These are phyloP conservation scores for Xylaria telfairii DNA, from an alignment of 495 filamentous ascomycete genomes.

Conservation along the genomic window DNA sequence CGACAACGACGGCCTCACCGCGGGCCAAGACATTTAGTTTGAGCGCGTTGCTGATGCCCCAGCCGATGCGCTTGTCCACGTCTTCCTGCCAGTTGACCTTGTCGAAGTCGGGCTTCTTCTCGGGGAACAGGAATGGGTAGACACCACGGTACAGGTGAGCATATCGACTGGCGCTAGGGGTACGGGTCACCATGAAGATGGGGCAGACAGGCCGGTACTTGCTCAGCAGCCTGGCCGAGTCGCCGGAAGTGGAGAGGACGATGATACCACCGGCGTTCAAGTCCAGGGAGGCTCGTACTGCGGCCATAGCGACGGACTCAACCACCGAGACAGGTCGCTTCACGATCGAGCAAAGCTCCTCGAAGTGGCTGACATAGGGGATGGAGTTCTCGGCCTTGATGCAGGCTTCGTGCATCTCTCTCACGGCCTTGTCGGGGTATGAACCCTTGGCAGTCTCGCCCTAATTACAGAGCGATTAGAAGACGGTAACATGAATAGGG, in stretches of 20 bases:
- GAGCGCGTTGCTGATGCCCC: conserved; percentile 86
- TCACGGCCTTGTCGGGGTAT: conserved; percentile 91
- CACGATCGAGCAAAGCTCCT: conserved; percentile 85
- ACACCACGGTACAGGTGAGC: conserved; percentile 96
- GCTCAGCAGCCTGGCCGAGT: conserved; percentile 90
- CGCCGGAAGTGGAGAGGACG: conserved; percentile 88
- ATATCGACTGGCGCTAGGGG: conserved; percentile 80
- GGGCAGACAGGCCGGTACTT: conserved; percentile 99
- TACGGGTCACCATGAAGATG: conserved; percentile 97
- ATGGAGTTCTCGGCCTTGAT: conserved; percentile 94
- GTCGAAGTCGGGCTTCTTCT: conserved; percentile 91
- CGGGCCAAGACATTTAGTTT: conserved; percentile 80
- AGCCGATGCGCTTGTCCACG: conserved; percentile 94
- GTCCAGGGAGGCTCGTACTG: conserved; percentile 91
- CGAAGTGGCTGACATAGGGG: conserved; percentile 94
- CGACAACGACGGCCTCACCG: conserved; percentile 88
- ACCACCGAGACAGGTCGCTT: conserved; percentile 81
- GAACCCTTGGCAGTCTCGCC: conserved; percentile 98
- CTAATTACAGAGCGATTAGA: conserved; percentile 16
- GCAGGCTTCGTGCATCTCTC: conserved; percentile 98
- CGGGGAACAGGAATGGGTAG: conserved; percentile 93
- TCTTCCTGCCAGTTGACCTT: conserved; percentile 95
- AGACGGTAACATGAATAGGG: background rate
- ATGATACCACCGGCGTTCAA: conserved; percentile 95
- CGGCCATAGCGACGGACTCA: conserved; percentile 94